phyloP scores from a whole-genome alignment of 2,329 filamentous ascomycete species.

The Clonostachys rhizophaga region DNA sequence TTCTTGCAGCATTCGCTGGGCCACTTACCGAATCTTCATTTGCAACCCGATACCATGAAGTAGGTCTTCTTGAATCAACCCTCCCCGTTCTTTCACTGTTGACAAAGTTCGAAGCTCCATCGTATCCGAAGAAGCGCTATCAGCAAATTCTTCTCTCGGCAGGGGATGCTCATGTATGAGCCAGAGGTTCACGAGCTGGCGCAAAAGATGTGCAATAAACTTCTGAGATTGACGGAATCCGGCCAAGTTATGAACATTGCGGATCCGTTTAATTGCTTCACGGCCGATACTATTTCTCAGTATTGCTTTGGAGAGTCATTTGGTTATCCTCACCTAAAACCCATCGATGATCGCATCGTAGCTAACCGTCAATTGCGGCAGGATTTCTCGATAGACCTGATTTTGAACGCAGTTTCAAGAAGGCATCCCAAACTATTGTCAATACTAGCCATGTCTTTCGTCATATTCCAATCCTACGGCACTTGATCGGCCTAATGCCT shows the following conservation, averaged over 20 bases:
- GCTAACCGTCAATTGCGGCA: not conserved
- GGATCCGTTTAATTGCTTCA: constrained; percentile 29
- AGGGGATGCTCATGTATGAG: constrained; percentile 18
- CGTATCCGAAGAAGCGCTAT: constrained; percentile 19
- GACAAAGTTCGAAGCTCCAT: constrained; percentile 18
- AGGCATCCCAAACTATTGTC: not conserved
- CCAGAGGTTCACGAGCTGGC: constrained; percentile 14
- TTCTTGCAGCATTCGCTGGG: constrained; percentile 1
- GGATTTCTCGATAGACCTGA: not conserved
- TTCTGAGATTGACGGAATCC: constrained; percentile 14
- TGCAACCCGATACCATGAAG: constrained; percentile 6
- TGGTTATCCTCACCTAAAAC: constrained; percentile 8
- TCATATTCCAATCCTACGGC: not conserved
- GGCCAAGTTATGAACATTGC: constrained; percentile 18
- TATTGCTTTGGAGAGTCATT: constrained; percentile 30
- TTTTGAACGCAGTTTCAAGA: not conserved
- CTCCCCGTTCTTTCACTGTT: constrained; percentile 1
- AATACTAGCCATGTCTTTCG: not conserved
- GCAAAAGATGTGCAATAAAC: constrained; percentile 16
- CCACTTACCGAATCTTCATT: constrained; percentile 1
- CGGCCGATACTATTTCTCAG: constrained; percentile 27
- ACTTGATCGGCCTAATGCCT: not conserved
- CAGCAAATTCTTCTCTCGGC: constrained; percentile 25
- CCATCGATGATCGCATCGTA: constrained; percentile 9
- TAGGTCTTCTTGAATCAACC: not conserved